Conservation (phyloP, 306 rosid species). For the Prunus mongolica region DNA sequence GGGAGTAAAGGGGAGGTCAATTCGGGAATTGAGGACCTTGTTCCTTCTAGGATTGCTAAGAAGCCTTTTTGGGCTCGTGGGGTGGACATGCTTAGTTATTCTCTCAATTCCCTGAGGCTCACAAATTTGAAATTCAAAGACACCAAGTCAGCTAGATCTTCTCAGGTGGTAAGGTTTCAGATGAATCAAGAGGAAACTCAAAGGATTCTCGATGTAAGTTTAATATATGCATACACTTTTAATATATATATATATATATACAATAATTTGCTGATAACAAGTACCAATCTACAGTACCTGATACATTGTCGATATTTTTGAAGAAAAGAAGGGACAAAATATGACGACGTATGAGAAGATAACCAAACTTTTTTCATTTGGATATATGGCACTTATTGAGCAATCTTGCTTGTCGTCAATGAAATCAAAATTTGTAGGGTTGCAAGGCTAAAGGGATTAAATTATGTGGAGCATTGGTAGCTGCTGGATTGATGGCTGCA, state of each 20-base stretch:
- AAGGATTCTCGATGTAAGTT: slow-evolving; percentile 40
- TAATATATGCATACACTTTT: neutral
- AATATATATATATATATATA: neutral
- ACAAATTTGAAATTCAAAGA: slow-evolving; percentile 51
- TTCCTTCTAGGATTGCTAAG: slow-evolving; percentile 30
- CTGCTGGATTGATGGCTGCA: slow-evolving; percentile 56
- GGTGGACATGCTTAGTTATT: slow-evolving; percentile 48
- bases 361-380: too few relatives aligned
- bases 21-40: slow-evolving; percentile 47
- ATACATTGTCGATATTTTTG: neutral
- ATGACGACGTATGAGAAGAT: too few relatives aligned
- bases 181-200: slow-evolving; percentile 34
- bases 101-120: slow-evolving; percentile 41
- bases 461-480: slow-evolving; percentile 48
- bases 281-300: neutral
- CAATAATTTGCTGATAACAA: neutral
- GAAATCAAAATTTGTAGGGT: slow-evolving; percentile 29
- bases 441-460: slow-evolving; percentile 52
- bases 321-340: too few relatives aligned
- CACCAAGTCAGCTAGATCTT: slow-evolving; percentile 20
- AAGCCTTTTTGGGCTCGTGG: slow-evolving; percentile 49
- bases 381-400: neutral
- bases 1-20: slow-evolving; percentile 7
- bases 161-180: slow-evolving; percentile 49
- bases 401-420: neutral